A percentile compares a stretch with the other conserved stretches of the same genome.
These are phyloP conservation scores for Metschnikowia chrysomelidarum DNA, from an alignment of 805 yeast genomes.

Conservation along the genomic window DNA sequence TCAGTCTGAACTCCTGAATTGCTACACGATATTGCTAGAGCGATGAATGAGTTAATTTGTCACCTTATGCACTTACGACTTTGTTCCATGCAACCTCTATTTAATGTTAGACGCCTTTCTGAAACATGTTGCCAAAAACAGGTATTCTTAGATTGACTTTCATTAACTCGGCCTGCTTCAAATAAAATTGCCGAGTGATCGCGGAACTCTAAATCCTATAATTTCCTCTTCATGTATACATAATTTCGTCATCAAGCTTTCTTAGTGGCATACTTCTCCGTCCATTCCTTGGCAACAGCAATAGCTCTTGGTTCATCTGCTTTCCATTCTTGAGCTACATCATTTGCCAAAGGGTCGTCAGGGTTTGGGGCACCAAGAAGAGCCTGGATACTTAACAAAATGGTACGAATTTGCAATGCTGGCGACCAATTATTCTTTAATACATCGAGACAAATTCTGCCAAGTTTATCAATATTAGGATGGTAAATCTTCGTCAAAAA, in stretches of 20 bases:
- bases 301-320: constrained; percentile 79
- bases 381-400: constrained; percentile 88
- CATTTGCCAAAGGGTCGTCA: constrained; percentile 96
- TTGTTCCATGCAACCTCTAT: too few species aligned
- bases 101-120: too few species aligned
- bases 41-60: too few species aligned
- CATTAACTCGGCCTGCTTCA: too few species aligned
- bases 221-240: too few species aligned
- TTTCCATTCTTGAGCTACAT: constrained; percentile 97
- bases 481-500: constrained; percentile 93
- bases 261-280: constrained; percentile 56
- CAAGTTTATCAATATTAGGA: constrained; percentile 93
- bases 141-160: too few species aligned
- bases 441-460: constrained; percentile 94
- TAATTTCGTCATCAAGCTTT: constrained; percentile 2
- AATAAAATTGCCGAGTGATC: too few species aligned
- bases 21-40: too few species aligned
- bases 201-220: too few species aligned
- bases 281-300: constrained; percentile 76
- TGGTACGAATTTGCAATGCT: constrained; percentile 92
- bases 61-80: too few species aligned
- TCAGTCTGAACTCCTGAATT: too few species aligned
- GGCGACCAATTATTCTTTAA: constrained; percentile 97
- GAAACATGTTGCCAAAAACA: too few species aligned
- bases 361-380: constrained; percentile 95